A percentile compares a stretch with the other conserved stretches of the same genome.
These are phyloP conservation scores for Suillus variegatus DNA, from an alignment of 768 basidiomycete genomes.

Conservation along the genomic window DNA sequence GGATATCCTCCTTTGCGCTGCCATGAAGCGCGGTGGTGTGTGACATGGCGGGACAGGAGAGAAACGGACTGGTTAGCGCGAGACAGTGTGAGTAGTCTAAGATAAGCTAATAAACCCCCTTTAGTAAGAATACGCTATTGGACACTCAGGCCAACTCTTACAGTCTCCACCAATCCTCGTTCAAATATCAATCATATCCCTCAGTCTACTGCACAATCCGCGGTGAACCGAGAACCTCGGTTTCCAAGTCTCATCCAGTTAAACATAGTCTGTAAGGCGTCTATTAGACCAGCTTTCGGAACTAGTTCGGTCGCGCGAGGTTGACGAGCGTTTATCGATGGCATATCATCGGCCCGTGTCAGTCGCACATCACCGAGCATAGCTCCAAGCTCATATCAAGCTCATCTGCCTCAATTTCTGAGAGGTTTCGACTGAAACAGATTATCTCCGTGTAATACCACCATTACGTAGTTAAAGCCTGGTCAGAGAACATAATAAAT, in stretches of 20 bases:
- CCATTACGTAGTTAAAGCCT: too few relatives aligned
- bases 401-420: not conserved
- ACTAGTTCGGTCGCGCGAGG: not conserved
- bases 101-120: not conserved
- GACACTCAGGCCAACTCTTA: not conserved
- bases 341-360: not conserved
- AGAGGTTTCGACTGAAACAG: not conserved
- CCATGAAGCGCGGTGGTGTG: constrained; percentile 43
- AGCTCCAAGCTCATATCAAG: not conserved
- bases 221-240: not conserved
- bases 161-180: not conserved
- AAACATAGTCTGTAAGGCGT: not conserved
- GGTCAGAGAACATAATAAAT: not conserved
- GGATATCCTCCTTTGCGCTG: constrained; percentile 45
- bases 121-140: constrained; percentile 7
- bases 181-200: not conserved
- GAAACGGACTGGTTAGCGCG: not conserved
- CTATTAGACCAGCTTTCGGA: not conserved
- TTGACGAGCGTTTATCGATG: not conserved
- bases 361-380: constrained; percentile 5
- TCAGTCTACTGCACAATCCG: not conserved
- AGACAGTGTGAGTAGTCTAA: not conserved
- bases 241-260: not conserved
- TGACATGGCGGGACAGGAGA: constrained; percentile 29
- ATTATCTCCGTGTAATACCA: not conserved